A percentile compares a stretch with the other conserved stretches of the same genome.
Conservation (phyloP, 179 eudicot genomes). For the Beta macrorhiza region DNA sequence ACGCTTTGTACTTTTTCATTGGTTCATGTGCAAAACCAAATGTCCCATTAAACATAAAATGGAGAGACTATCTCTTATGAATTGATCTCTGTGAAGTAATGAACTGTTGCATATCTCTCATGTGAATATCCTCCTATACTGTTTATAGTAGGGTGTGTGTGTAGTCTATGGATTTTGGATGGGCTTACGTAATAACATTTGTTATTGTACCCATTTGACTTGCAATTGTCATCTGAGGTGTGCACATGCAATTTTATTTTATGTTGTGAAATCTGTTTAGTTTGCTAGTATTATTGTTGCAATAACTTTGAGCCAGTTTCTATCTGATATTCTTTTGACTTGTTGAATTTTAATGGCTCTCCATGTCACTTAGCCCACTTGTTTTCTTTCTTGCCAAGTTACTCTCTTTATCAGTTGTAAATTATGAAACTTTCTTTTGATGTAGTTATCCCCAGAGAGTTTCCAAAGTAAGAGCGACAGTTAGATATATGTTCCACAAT, state of each 20-base stretch:
- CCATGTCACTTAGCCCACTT: not conserved
- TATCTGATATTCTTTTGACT: not conserved
- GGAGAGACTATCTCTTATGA: too few species aligned
- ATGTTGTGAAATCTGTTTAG: not conserved
- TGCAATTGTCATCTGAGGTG: not conserved
- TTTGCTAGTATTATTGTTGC: not conserved
- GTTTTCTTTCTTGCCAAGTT: not conserved
- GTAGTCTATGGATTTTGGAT: not conserved
- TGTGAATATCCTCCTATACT: not conserved
- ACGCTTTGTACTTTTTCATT: too few species aligned
- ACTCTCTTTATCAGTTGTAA: not conserved
- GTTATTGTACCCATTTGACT: not conserved
- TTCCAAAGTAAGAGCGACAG: constrained; percentile 79
- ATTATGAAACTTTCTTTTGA: constrained; percentile 1
- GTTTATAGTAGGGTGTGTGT: not conserved
- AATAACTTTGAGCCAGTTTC: not conserved
- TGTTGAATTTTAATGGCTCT: not conserved
- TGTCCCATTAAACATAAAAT: too few species aligned
- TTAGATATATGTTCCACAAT: constrained; percentile 88
- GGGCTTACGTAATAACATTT: not conserved
- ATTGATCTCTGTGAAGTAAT: too few species aligned
- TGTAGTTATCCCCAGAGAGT: constrained; percentile 96
- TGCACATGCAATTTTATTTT: not conserved
- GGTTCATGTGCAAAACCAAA: too few species aligned
- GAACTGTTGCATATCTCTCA: too few species aligned